Evolutionary conservation across 2,329 filamentous ascomycete species (phyloP).

Genomic region (Sporothrix schenckii): DNA sequence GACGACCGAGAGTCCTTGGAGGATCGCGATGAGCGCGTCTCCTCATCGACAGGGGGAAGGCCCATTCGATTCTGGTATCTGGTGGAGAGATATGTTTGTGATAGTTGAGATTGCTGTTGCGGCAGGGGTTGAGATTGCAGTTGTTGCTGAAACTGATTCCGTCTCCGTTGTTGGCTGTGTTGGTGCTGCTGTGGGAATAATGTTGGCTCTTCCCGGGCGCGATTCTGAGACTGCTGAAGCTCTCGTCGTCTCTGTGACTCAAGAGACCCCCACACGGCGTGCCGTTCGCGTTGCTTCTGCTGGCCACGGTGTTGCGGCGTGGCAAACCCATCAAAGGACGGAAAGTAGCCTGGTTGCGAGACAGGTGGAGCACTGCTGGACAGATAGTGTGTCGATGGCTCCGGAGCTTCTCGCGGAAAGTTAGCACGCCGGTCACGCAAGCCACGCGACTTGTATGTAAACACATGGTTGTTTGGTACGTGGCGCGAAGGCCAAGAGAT

Average conservation of each 20-base stretch:
- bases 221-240: slow-evolving; percentile 27
- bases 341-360: not conserved
- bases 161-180: slow-evolving; percentile 12
- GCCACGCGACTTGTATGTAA: slow-evolving; percentile 54
- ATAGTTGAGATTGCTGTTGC: slow-evolving; percentile 23
- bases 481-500: slow-evolving; percentile 48
- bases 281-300: slow-evolving; percentile 32
- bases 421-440: slow-evolving; percentile 48
- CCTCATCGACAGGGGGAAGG: slow-evolving; percentile 31
- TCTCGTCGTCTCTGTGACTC: slow-evolving; percentile 35
- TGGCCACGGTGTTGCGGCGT: not conserved
- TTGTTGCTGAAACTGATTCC: slow-evolving; percentile 26
- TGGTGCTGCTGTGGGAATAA: slow-evolving; percentile 9
- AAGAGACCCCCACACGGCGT: slow-evolving; percentile 28
- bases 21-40: slow-evolving; percentile 35
- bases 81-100: not conserved
- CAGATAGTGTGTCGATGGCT: slow-evolving; percentile 52
- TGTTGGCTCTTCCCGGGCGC: slow-evolving; percentile 13
- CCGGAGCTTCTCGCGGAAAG: slow-evolving; percentile 52
- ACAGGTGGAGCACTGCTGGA: slow-evolving; percentile 36
- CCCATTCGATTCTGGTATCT: not conserved
- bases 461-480: slow-evolving; percentile 48
- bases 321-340: slow-evolving; percentile 13
- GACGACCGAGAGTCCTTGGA: slow-evolving; percentile 41
- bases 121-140: slow-evolving; percentile 8